Conservation (phyloP, 306 rosid genomes). For the Quercus berberidifolia region DNA sequence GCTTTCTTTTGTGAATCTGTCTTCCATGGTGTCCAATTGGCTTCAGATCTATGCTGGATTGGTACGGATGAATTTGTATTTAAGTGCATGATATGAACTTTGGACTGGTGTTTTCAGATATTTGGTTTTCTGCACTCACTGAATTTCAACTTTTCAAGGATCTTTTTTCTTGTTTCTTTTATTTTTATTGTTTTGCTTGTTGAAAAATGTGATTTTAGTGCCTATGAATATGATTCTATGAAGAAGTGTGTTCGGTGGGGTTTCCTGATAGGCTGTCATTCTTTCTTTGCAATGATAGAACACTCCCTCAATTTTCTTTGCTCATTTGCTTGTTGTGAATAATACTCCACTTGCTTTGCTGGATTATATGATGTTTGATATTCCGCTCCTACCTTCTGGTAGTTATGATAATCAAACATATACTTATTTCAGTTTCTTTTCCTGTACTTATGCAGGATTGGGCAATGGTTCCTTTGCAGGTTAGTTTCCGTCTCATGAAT, state of each 20-base stretch:
- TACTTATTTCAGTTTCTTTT: conserved; percentile 29
- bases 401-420: conserved; percentile 1
- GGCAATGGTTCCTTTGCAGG: conserved; percentile 89
- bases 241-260: background rate
- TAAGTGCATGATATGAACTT: background rate
- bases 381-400: background rate
- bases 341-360: background rate
- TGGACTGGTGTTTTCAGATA: background rate
- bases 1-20: background rate
- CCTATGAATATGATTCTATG: background rate
- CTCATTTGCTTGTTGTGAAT: background rate
- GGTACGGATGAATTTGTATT: background rate
- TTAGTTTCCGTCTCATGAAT: conserved; percentile 35
- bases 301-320: background rate
- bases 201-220: background rate
- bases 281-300: background rate
- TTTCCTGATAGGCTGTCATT: background rate
- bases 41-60: background rate
- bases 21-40: background rate
- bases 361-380: background rate
- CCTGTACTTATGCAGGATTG: conserved; percentile 60
- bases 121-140: background rate
- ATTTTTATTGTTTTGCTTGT: background rate
- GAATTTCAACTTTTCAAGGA: background rate
- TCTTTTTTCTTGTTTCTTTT: background rate